Evolutionary conservation across 2,329 filamentous ascomycete genomes (phyloP).

Genomic region (Cladosporium phlei): DNA sequence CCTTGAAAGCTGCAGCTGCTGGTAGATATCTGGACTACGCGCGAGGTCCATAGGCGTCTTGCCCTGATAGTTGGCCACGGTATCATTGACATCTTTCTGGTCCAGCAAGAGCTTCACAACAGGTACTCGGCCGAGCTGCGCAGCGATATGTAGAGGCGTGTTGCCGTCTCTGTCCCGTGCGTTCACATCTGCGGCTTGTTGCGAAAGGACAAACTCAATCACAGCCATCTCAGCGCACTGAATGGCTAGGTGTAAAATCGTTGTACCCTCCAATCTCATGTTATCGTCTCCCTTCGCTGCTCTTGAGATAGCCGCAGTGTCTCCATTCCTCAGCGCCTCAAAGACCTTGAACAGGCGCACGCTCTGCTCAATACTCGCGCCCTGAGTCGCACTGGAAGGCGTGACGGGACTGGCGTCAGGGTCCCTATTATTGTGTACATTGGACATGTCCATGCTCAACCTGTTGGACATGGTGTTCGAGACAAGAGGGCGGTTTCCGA

Average conservation of each 20-base stretch:
- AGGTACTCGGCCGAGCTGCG: constrained; percentile 70
- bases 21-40: constrained; percentile 89
- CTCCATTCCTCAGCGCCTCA: constrained; percentile 83
- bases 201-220: constrained; percentile 87
- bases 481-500: constrained; percentile 28
- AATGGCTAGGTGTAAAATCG: constrained; percentile 85
- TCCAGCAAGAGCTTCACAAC: constrained; percentile 81
- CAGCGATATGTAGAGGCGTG: constrained; percentile 83
- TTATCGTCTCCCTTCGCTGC: constrained; percentile 58
- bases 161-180: constrained; percentile 90
- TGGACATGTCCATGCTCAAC: constrained; percentile 14
- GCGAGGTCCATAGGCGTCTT: constrained; percentile 84
- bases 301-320: constrained; percentile 83
- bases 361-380: constrained; percentile 73
- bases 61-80: constrained; percentile 75
- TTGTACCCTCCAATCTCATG: constrained; percentile 68
- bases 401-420: constrained; percentile 18
- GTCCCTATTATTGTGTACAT: constrained; percentile 1
- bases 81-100: constrained; percentile 80
- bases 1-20: constrained; percentile 83
- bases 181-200: constrained; percentile 65
- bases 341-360: constrained; percentile 92
- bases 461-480: constrained; percentile 33
- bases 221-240: constrained; percentile 92
- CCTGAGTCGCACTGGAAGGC: constrained; percentile 29